Base-by-base conservation (phyloP, 2,329 filamentous ascomycete species). In the Exophiala dermatitidis region DNA sequence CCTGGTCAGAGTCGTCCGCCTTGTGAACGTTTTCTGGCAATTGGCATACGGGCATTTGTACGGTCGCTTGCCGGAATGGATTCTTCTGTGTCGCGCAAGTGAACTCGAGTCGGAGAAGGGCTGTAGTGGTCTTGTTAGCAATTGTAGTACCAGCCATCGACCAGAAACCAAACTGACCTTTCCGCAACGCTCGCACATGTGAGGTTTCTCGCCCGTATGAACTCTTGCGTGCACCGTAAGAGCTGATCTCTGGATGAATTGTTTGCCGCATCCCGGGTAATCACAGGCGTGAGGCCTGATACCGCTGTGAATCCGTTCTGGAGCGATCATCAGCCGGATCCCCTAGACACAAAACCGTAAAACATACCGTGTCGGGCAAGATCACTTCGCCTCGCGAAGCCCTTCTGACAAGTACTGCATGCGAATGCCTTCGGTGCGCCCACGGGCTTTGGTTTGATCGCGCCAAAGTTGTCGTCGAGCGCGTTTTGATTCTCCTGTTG, bases 31-130 rank as follows among this genome's bases (percentile, higher is more conserved):
- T 79, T 97, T 97, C 68, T 97, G 90, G 71, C 93, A 98, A 69
- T 96, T 90, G 55, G 90, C 90, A 65, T 93, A 97, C 1, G 90
- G 90, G 72, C 93, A 98, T 71, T 95, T 95, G 76, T 97, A 98
- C 1, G 93, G 93, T 46, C 93, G 81, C 72, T 93, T 95, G 54
- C 93, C 93, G 3, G 89, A 94, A 68, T 98, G 93, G 56, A 96
- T 97, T 60, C 93, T 83, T 55, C 93, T 84, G 72, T 98, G 93
- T 51, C 93, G 82, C 9, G 93, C 93, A 26, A 98, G 77, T 12
- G 91, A 97, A 65, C 89, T 95, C 44, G 89, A 95, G 69, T 98
- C 93, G 66, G 90, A 95, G 66, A 98, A 98, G 7, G 89, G 89
- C 90, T 95, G 65, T 33, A 64, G 33, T 29, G 33, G 48, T 50